These are phyloP conservation scores for Calcarisporium arbuscula DNA, from an alignment of 2,329 filamentous ascomycete species.

Conservation along the genomic window DNA sequence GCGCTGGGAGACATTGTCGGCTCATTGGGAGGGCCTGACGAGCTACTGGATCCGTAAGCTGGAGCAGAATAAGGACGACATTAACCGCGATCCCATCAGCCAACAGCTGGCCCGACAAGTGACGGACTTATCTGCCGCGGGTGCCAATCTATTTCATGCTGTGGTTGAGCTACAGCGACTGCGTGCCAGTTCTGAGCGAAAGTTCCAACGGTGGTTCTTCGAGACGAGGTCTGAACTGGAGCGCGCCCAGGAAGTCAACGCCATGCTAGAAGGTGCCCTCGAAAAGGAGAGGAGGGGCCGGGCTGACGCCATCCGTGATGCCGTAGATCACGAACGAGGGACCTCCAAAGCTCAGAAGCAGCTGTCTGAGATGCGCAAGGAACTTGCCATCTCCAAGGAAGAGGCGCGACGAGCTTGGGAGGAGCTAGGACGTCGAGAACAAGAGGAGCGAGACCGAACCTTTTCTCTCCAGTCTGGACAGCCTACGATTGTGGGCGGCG, in stretches of 20 bases:
- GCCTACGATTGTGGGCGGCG: conserved; percentile 83
- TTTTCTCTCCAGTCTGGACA: conserved; percentile 80
- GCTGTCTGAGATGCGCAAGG: conserved; percentile 84
- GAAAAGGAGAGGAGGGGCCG: conserved; percentile 66
- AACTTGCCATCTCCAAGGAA: conserved; percentile 90
- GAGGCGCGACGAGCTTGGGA: conserved; percentile 96
- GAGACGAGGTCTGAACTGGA: conserved; percentile 88
- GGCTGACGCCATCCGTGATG: conserved; percentile 59
- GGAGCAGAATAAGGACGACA: conserved; percentile 82
- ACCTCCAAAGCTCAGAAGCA: conserved; percentile 72
- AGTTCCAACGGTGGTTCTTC: conserved; percentile 98
- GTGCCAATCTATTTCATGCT: conserved; percentile 94
- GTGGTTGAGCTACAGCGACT: conserved; percentile 93
- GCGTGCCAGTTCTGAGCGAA: conserved; percentile 89
- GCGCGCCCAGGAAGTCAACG: conserved; percentile 73
- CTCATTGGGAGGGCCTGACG: conserved; percentile 95
- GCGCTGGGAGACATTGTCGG: conserved; percentile 92
- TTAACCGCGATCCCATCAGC: conserved; percentile 74
- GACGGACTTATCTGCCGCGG: conserved; percentile 92
- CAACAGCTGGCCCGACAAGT: conserved; percentile 90
- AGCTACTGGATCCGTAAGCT: conserved; percentile 95
- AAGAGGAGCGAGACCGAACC: conserved; percentile 85
- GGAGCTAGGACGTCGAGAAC: conserved; percentile 85
- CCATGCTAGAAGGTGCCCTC: conserved; percentile 70
- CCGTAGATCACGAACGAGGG: conserved; percentile 61